Evolutionary conservation across 176 grass and related monocot genomes (phyloP), one percentile per base, ranked within the genome.

Genomic region (Eleusine coracana): DNA sequence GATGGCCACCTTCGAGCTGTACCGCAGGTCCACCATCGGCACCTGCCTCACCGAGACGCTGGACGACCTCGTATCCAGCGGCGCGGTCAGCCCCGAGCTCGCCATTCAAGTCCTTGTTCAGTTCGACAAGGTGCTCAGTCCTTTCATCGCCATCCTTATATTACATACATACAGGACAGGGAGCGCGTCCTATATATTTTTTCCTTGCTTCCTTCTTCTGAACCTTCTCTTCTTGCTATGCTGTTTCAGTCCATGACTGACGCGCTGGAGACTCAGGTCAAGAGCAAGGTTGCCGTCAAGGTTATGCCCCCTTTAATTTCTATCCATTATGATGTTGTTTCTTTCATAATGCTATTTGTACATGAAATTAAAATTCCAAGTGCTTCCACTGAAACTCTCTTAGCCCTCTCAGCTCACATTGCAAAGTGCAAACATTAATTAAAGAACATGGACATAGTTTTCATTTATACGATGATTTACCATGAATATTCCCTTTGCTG

Each of bases 101-200:
- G 96, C 96, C 46, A 90, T 95, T 27, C 85, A 93, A 74, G 96
- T 98, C 65, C 90, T 95, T 17, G 79, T 95, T 75, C 92, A 93
- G 76, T 98, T 98, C 56, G 96, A 98, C 85, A 88, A 95, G 96
- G 95, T 98, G 9, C 18, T 59, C 20, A 5, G 1, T 54, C 3
- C 5, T 15, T 50, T 3, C 14, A 12, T 50, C 48, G 1, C 48
- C 13, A 12, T 50, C 48, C 46, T 49, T 34, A 34, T 34, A 34
- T 34, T 34, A 34, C 31, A 34, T 34, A 34, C 2, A 34, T 34
- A 34, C 31, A 34, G 31, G 31, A 34, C 31, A 34, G 31, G 31
- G 31, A 34, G 31, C 31, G 31, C 31, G 2, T 34, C 31, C 31
- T 34, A 34, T 34, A n/a, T n/a, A n/a, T n/a, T n/a, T n/a, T 48